Conservation (phyloP, 768 basidiomycete genomes). For the Leucocoprinus leucothites region DNA sequence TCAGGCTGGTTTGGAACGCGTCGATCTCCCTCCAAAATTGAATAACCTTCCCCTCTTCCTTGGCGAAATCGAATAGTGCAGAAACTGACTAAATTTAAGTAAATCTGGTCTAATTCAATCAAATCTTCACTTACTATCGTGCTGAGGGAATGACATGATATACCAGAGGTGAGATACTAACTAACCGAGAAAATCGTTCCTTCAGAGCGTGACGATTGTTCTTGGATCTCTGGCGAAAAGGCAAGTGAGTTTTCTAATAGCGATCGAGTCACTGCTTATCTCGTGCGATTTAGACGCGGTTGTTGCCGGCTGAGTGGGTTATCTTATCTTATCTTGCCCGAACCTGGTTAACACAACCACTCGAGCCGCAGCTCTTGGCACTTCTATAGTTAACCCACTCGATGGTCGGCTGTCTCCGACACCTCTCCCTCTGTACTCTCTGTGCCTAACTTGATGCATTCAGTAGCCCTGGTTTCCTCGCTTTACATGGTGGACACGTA, state of each 20-base stretch:
- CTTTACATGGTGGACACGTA: too few species aligned
- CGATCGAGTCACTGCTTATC: slow-evolving; percentile 12
- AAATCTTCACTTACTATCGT: slow-evolving; percentile 58
- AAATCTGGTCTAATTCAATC: slow-evolving; percentile 4
- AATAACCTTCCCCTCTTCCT: slow-evolving; percentile 88
- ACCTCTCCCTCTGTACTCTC: too few species aligned
- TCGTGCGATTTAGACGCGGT: background rate
- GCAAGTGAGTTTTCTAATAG: background rate
- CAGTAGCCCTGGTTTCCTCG: too few species aligned
- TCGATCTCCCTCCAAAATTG: slow-evolving; percentile 95
- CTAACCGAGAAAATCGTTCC: background rate
- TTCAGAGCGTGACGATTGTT: background rate
- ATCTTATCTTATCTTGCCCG: slow-evolving; percentile 3
- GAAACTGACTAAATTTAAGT: slow-evolving; percentile 48
- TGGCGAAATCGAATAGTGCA: slow-evolving; percentile 75
- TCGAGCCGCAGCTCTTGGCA: too few species aligned
- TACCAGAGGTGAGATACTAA: background rate
- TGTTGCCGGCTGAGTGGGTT: background rate
- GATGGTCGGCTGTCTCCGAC: too few species aligned
- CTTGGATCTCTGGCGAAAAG: background rate
- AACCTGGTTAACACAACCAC: too few species aligned
- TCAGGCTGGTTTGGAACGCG: slow-evolving; percentile 92
- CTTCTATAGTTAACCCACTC: too few species aligned
- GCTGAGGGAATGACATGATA: slow-evolving; percentile 63
- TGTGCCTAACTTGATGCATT: too few species aligned